Evolutionary conservation across 306 rosid genomes (phyloP), one percentile per base, ranked within the genome.

Genomic region (Ziziphus jujuba): DNA sequence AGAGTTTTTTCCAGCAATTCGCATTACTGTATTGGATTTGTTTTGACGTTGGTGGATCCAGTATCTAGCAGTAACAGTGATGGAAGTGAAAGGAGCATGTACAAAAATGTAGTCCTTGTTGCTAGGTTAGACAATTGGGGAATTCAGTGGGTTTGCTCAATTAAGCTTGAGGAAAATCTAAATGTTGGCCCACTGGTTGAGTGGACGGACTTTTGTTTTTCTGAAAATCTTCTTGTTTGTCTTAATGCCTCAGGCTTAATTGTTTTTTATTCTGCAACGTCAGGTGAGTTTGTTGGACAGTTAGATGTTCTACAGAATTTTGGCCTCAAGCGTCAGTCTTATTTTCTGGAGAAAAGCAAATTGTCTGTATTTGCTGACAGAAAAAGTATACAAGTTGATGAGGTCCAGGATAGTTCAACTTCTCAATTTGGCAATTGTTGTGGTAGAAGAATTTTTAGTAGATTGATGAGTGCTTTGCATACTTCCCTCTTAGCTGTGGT

Each of bases 131-230:
- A 81, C 51, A 73, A 43, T 43, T 66, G 66, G 84, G 96, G 90
- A 67, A 88, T 93, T 67, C 85, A 79, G 36, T 93, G 93, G 97
- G 84, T 88, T 69, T 88, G 96, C 61, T 60, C 68, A 58, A 85
- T 88, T 77, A 86, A 87, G 78, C 91, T 81, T 73, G 90, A 88
- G 40, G 88, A 90, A 77, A 78, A 80, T 73, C 74, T 73, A 75
- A 61, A 76, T 67, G 63, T 53, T 44, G 74, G 73, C 58, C 80
- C 72, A 24, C 67, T 59, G 67, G 75, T 57, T 74, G 85, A 83
- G 79, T 93, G 98, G 96, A 57, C 51, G 4, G 95, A 90, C 78
- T 93, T 90, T 79, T 66, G 78, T 77, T 86, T 93, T 88, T 86
- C 86, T 60, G 95, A 84, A 70, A 69, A 83, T 73, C 84, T 90